phyloP scores from a whole-genome alignment of 169 alveolate genomes.

The Eimeria praecox region DNA sequence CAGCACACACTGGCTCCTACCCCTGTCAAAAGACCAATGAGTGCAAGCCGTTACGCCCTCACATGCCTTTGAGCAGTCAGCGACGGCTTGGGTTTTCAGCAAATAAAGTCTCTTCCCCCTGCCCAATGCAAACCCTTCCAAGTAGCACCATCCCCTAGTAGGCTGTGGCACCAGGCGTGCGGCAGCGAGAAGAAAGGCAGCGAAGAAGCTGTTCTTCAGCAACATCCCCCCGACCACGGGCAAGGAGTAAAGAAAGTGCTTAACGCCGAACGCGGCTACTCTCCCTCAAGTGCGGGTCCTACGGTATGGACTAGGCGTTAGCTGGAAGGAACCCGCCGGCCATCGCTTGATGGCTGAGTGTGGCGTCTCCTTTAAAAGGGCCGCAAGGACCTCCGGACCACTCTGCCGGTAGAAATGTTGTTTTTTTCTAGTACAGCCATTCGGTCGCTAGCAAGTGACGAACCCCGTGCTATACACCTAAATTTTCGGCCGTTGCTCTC shows the following conservation, averaged over 20 bases:
- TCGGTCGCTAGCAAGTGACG: neutral
- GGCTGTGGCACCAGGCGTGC: neutral
- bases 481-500: neutral
- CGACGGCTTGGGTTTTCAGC: neutral
- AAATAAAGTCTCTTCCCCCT: constrained; percentile 46
- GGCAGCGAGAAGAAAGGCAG: neutral
- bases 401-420: neutral
- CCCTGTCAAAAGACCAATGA: constrained; percentile 70
- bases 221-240: neutral
- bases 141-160: constrained; percentile 28
- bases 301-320: neutral
- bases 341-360: neutral
- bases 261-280: no score
- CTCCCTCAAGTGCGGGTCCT: neutral
- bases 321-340: neutral
- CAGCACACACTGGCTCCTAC: constrained; percentile 8
- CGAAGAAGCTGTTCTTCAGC: neutral
- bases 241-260: neutral
- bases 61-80: constrained; percentile 45
- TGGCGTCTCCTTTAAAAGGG: neutral
- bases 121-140: constrained; percentile 57
- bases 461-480: neutral
- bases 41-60: constrained; percentile 3
- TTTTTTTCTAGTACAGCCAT: neutral
- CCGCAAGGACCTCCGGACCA: no score